Evolutionary conservation across 345 rosid genomes (phyloP), one percentile per base, ranked within the genome.

Genomic region (Boechera stricta): DNA sequence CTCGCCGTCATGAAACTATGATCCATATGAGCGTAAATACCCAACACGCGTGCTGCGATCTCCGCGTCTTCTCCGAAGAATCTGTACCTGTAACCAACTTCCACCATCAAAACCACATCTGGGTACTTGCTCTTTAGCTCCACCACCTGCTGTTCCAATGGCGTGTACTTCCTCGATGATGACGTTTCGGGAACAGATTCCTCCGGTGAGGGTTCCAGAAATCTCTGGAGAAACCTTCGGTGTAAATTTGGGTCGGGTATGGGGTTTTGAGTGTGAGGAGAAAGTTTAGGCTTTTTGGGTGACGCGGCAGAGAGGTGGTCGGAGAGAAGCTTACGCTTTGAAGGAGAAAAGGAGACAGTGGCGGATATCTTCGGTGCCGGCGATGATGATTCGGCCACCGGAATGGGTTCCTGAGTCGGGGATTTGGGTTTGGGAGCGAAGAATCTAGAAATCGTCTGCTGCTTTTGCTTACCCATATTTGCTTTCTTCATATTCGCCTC

Each of bases 51-150:
- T 5, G 96, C 89, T 2, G 98, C 98, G 0, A 86, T 74, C 71
- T 84, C 95, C 0, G 98, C 98, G 31, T 94, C 98, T 4, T 88
- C 87, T 42, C 98, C 98, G n/a, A 94, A 94, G 76, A 94, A 94
- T 9, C 97, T 84, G 51, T 82, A 92, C 88, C 84, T 87, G 85
- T 94, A 94, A 63, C 98, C 98, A 51, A 94, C 98, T 81, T 94
- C 97, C 39, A 92, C 82, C 98, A 94, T 92, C 78, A 94, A 77
- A 26, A 94, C 81, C 31, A 94, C 94, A 52, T 92, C 98, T 0
- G 91, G 89, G 60, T 92, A 79, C 60, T 79, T 85, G 31, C 31
- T 71, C 73, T 92, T 94, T 4, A 94, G 83, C 62, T 89, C 91
- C 52, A 90, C 82, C 18, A 94, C 95, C 59, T 94, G 98, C 29